These are phyloP conservation scores for Taphrina deformans DNA, from an alignment of 1,139 yeast species.

Conservation along the genomic window DNA sequence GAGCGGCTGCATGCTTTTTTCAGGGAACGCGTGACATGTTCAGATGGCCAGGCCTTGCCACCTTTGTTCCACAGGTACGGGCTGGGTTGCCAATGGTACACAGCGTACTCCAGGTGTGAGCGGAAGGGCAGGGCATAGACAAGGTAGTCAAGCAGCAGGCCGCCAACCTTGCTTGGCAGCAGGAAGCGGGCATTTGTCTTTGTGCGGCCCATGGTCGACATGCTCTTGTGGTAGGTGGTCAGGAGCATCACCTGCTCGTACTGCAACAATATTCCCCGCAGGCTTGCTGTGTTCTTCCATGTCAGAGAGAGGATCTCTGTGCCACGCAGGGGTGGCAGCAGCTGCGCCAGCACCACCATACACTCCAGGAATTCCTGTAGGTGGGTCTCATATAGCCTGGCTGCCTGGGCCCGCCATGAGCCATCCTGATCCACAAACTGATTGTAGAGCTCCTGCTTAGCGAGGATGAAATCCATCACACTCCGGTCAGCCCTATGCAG, in stretches of 20 bases:
- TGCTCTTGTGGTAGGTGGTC: not conserved
- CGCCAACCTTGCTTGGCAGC: not conserved
- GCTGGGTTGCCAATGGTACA: not conserved
- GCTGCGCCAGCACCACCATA: not conserved
- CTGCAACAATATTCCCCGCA: not conserved
- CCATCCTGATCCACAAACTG: not conserved
- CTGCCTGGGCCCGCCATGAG: not conserved
- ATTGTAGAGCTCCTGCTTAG: not conserved
- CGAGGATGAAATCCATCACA: not conserved
- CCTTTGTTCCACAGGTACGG: no score
- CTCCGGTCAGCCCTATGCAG: not conserved
- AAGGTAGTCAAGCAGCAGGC: not conserved
- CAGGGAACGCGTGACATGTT: not conserved
- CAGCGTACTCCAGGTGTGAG: not conserved
- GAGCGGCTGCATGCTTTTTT: not conserved
- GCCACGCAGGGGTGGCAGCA: not conserved
- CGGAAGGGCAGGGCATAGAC: not conserved
- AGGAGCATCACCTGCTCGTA: not conserved
- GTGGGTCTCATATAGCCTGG: not conserved
- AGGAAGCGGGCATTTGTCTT: not conserved
- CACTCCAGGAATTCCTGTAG: not conserved
- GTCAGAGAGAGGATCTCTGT: not conserved
- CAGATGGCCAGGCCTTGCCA: no score
- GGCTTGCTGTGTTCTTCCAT: not conserved
- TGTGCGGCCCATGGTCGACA: not conserved